Evolutionary conservation across 352 stramenopile genomes (phyloP).

Genomic region (Phytophthora sojae): DNA sequence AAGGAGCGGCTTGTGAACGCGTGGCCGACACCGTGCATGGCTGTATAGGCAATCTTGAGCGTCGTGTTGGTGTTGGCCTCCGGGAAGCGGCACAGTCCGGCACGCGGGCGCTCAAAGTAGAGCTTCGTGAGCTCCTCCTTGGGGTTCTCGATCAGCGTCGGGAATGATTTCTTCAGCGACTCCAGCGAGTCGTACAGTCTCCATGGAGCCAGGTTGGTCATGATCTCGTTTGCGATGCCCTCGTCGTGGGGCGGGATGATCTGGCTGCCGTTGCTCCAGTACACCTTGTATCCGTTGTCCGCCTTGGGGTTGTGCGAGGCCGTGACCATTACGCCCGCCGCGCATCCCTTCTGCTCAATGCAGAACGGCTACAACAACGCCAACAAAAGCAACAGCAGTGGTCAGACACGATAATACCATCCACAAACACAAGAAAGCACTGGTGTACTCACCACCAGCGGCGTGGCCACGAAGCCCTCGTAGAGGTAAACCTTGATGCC

Average conservation of each 20-base stretch:
- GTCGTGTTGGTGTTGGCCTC: conserved; percentile 62
- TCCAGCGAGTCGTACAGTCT: conserved; percentile 59
- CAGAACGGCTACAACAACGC: conserved; percentile 55
- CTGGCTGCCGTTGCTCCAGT: conserved; percentile 96
- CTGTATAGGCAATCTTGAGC: conserved; percentile 94
- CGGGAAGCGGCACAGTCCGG: conserved; percentile 70
- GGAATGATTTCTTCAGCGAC: conserved; percentile 38
- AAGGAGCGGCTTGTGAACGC: conserved; percentile 94
- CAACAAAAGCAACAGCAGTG: neutral
- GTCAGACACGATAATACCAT: neutral
- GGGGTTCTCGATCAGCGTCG: conserved; percentile 68
- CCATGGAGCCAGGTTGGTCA: conserved; percentile 92
- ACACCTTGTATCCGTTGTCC: conserved; percentile 99
- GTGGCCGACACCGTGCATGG: conserved; percentile 98
- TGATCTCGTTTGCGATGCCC: conserved; percentile 92
- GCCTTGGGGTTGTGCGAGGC: conserved; percentile 98
- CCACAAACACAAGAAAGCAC: neutral
- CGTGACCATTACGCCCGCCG: conserved; percentile 94
- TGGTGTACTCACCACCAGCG: conserved; percentile 84
- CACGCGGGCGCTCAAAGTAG: conserved; percentile 75
- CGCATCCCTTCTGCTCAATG: conserved; percentile 82
- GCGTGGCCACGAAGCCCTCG: conserved; percentile 94
- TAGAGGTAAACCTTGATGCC: conserved; percentile 94
- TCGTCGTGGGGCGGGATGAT: conserved; percentile 97
- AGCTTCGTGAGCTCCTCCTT: conserved; percentile 67